Evolutionary conservation across 768 basidiomycete genomes (phyloP), one percentile per base, ranked within the genome.

Genomic region (Hortiboletus flavorubellus): DNA sequence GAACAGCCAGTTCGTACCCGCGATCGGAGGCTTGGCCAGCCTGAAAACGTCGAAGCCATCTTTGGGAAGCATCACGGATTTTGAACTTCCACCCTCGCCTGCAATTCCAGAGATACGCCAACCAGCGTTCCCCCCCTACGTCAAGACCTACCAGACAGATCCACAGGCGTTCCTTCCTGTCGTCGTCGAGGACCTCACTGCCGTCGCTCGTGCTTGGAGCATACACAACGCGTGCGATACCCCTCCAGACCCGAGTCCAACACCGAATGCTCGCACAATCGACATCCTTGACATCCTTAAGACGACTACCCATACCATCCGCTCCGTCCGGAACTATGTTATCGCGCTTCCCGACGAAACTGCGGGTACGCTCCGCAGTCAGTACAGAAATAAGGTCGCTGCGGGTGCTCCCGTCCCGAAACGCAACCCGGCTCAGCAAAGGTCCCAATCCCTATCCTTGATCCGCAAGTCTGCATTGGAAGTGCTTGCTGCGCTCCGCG

Each of bases 391-490:
- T 44, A 78, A 75, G 23, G 75, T 66, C 70, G 48, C 76, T 77
- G 46, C 70, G 59, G 54, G 61, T 59, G 57, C 47, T 21, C 69
- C 65, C 2, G 57, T 59, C 12, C 74, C 71, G 59, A 75, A 75
- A 66, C 75, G 68, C 49, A 72, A 59, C 53, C 53, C 62, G 21
- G 68, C 65, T 46, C 72, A 66, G 46, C 61, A 70, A 14, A 70
- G 73, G 53, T 59, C 71, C 8, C 73, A 73, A 5, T 71, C 87
- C 1, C 72, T 92, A 16, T 78, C 80, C 2, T 74, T 83, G 46
- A 85, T 98, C 50, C 80, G 95, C 23, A 82, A 81, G 48, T 80
- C 86, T 1, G 92, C 93, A 2, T 72, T 98, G 49, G 93, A 94
- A 56, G 89, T 97, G 0, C 81, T 98, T 31, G 79, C 86, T 6